Conservation (phyloP, 1,139 yeast species). For the Zygosaccharomyces sapae region DNA sequence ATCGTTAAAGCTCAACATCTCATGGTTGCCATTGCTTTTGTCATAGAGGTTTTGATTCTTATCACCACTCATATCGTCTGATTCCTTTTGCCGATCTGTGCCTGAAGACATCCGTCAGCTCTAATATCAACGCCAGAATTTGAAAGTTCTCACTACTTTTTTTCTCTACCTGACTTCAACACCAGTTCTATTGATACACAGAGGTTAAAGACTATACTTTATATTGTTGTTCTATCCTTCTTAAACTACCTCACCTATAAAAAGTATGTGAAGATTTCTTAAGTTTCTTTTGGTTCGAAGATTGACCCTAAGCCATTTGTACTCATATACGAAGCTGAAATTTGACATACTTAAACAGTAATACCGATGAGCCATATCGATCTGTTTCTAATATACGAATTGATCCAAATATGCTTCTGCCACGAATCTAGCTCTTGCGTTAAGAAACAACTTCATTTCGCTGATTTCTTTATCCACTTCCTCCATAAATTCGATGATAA, state of each 20-base stretch:
- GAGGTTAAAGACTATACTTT: background rate
- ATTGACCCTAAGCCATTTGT: background rate
- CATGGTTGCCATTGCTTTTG: slow-evolving; percentile 13
- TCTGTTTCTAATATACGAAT: slow-evolving; percentile 41
- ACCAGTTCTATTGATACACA: background rate
- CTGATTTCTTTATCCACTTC: slow-evolving; percentile 98
- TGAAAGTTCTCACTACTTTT: background rate
- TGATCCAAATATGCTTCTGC: slow-evolving; percentile 81
- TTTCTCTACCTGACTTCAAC: background rate
- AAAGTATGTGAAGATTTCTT: slow-evolving; percentile 1
- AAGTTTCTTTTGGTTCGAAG: background rate
- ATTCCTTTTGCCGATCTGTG: slow-evolving; percentile 2
- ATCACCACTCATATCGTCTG: slow-evolving; percentile 4
- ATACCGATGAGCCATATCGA: slow-evolving; percentile 33
- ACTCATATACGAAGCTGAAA: background rate
- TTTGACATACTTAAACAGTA: background rate
- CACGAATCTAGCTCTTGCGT: slow-evolving; percentile 95
- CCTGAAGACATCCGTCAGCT: slow-evolving; percentile 2
- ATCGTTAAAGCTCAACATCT: slow-evolving; percentile 25
- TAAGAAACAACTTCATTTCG: slow-evolving; percentile 94
- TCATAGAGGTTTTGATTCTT: background rate
- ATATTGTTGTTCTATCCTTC: background rate
- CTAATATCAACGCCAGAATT: background rate
- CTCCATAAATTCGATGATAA: slow-evolving; percentile 97
- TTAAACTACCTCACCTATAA: slow-evolving; percentile 3